phyloP scores from a whole-genome alignment of 495 filamentous ascomycete species.

The Oidiodendron maius region DNA sequence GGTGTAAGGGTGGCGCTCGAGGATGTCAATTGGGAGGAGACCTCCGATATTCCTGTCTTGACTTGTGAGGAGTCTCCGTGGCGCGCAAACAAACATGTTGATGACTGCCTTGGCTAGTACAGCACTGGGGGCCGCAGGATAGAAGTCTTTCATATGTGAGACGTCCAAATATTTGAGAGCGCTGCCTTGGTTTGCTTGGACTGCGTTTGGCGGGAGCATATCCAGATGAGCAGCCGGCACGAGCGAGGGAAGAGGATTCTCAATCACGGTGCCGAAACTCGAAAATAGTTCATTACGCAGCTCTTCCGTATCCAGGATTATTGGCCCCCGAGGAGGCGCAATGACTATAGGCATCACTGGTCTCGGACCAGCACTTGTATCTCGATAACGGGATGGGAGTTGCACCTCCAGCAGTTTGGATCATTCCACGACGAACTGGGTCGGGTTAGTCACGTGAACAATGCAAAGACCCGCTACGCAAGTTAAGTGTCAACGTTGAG shows the following conservation, averaged over 20 bases:
- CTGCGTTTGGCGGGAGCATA: conserved; percentile 33
- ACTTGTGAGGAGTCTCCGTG: conserved; percentile 37
- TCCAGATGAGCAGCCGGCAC: conserved; percentile 34
- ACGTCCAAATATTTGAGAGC: conserved; percentile 82
- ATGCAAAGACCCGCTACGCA: no score
- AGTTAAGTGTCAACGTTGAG: no score
- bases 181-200: conserved; percentile 73
- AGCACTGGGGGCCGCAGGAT: conserved; percentile 58
- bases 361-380: no score
- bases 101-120: conserved; percentile 55
- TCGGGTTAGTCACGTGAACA: no score
- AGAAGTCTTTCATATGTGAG: conserved; percentile 62
- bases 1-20: conserved; percentile 92
- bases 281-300: conserved; percentile 64
- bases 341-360: conserved; percentile 11
- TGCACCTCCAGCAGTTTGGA: no score
- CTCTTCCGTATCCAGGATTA: conserved; percentile 25
- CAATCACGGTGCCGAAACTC: conserved; percentile 77
- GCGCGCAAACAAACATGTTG: conserved; percentile 87
- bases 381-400: no score
- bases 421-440: no score
- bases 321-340: neutral
- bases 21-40: conserved; percentile 63
- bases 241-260: conserved; percentile 55
- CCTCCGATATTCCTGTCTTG: conserved; percentile 2